Percentiles rank a stretch among this genome's conserved stretches.
phyloP scores from a whole-genome alignment of 768 basidiomycete genomes.

The Chalciporus chontae region DNA sequence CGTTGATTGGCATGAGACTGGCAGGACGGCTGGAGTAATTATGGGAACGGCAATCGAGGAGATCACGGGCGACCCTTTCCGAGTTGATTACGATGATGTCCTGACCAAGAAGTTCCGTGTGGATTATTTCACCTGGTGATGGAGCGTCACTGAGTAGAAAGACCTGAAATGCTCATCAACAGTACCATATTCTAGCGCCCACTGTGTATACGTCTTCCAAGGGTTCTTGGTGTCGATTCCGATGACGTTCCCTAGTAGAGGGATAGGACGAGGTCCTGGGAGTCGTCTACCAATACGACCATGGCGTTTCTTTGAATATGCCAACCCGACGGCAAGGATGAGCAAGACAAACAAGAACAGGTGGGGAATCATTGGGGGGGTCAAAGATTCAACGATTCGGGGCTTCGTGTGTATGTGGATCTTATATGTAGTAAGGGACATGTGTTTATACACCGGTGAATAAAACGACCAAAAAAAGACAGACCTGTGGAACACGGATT shows the following conservation, averaged over 20 bases:
- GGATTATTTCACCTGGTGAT: constrained; percentile 8
- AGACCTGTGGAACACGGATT: no score
- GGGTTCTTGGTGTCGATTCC: constrained; percentile 3
- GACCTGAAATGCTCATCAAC: background rate
- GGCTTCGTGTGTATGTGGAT: no score
- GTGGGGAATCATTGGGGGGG: background rate
- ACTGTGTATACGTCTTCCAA: constrained; percentile 13
- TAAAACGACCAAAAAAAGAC: no score
- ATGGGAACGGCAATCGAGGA: constrained; percentile 11
- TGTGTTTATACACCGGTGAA: no score
- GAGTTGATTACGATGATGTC: constrained; percentile 15
- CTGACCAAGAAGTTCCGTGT: constrained; percentile 7
- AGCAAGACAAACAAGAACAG: background rate
- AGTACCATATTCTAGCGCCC: constrained; percentile 8
- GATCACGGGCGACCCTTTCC: constrained; percentile 9
- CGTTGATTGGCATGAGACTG: constrained; percentile 1
- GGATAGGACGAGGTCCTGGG: constrained; percentile 7
- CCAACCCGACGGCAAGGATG: background rate
- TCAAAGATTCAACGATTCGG: background rate
- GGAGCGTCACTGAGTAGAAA: background rate
- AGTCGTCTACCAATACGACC: background rate
- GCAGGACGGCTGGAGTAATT: constrained; percentile 13
- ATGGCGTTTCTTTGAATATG: background rate
- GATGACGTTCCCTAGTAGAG: constrained; percentile 6
- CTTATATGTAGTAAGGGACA: no score